Base-by-base conservation (phyloP, 108 stramenopile genomes). In the Chaetoceros tenuissimus region DNA sequence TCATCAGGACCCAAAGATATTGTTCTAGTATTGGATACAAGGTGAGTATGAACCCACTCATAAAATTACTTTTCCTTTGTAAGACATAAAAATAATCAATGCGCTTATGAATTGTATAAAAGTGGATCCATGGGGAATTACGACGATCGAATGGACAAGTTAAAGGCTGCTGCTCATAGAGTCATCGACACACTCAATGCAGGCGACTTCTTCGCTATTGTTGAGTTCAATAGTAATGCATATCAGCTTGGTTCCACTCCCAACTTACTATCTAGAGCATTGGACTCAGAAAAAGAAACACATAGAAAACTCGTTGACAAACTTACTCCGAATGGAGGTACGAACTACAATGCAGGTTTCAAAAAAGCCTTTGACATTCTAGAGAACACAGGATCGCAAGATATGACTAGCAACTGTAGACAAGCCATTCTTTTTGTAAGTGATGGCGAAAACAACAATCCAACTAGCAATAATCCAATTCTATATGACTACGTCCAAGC, bases 1-100 rank as follows among this genome's bases (percentile, higher is more conserved):
- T 59, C 66, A n/a, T 53, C 59, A 25, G 78, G 78, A 3, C 84
- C 80, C 44, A 81, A 81, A 51, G 80, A 84, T 62, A 71, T 84
- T 1, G 65, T 84, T 21, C 56, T 88, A 23, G 62, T 84, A 0
- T 10, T 88, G 10, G 86, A 88, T 65, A 62, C 52, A 0, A n/a
- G n/a, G n/a, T n/a, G n/a, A n/a, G n/a, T n/a, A n/a, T n/a, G n/a
- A n/a, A n/a, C n/a, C n/a, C n/a, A n/a, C n/a, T n/a, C n/a, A n/a
- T n/a, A n/a, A n/a, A n/a, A n/a, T n/a, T n/a, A n/a, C n/a, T n/a
- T n/a, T n/a, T n/a, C n/a, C n/a, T n/a, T n/a, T n/a, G n/a, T n/a
- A n/a, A n/a, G n/a, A n/a, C n/a, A n/a, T n/a, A n/a, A n/a, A n/a
- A n/a, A n/a, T n/a, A n/a, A n/a, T n/a, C n/a, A n/a, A n/a, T n/a